A percentile compares a stretch with the other conserved stretches of the same genome.
phyloP scores from a whole-genome alignment of 2,329 filamentous ascomycete species.

The Elsinoe arachidis region DNA sequence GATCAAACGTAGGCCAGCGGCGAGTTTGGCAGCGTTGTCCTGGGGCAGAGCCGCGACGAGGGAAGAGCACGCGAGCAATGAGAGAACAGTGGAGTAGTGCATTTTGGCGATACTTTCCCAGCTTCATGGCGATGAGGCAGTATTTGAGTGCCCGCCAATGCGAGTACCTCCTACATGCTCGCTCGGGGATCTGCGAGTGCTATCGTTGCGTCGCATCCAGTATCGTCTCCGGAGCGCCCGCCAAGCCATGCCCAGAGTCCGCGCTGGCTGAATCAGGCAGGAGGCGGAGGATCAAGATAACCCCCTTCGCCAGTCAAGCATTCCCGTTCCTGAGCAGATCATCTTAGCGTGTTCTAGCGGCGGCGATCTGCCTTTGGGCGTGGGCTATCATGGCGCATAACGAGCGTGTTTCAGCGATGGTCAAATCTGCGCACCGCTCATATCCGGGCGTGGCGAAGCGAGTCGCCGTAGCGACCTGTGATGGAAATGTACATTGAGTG shows the following conservation, averaged over 20 bases:
- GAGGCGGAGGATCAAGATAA: constrained; percentile 1
- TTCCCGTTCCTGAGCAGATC: constrained; percentile 2
- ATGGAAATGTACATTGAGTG: background rate
- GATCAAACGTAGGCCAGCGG: background rate
- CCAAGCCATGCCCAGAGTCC: background rate
- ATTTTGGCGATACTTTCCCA: background rate
- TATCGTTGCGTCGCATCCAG: background rate
- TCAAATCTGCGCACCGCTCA: background rate
- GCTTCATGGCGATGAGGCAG: background rate
- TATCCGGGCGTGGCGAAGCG: background rate
- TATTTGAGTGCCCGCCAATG: background rate
- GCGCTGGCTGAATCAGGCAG: constrained; percentile 7
- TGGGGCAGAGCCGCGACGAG: background rate
- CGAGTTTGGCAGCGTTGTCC: background rate
- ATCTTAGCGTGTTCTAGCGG: background rate
- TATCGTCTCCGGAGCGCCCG: background rate
- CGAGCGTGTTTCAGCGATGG: background rate
- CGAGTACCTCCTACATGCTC: background rate
- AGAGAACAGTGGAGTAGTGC: background rate
- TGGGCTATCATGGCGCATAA: background rate
- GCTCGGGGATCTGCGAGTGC: constrained; percentile 1
- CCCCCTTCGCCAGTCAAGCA: background rate
- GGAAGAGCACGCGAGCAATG: background rate
- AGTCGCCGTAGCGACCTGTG: background rate
- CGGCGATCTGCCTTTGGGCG: background rate